Percentiles rank a stretch among this genome's conserved stretches.
Conservation (phyloP, 371 early-diverging fungal genomes). For the Scutellospora calospora region DNA sequence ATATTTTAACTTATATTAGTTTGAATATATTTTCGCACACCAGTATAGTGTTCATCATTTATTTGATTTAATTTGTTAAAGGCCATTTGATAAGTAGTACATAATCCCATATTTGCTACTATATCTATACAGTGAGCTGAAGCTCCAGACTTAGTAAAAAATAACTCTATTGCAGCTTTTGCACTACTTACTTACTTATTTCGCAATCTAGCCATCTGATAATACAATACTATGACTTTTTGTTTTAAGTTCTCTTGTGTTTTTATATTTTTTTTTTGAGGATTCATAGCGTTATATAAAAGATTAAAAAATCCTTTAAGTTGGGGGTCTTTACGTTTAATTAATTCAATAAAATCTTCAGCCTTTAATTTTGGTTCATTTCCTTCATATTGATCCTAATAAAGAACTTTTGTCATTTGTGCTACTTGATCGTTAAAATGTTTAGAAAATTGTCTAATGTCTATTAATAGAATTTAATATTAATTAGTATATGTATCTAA, state of each 20-base stretch:
- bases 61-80: not conserved
- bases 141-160: not conserved
- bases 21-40: not conserved
- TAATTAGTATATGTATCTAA: no score
- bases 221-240: not conserved
- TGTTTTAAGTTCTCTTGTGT: not conserved
- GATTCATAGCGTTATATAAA: constrained; percentile 12
- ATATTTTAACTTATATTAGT: not conserved
- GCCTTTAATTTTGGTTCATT: not conserved
- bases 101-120: not conserved
- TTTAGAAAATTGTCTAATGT: not conserved
- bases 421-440: not conserved
- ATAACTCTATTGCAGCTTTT: not conserved
- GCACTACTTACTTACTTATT: no score
- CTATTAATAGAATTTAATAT: not conserved
- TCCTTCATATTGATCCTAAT: not conserved
- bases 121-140: not conserved
- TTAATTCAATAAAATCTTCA: not conserved
- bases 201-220: not conserved
- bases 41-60: not conserved
- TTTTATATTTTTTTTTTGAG: not conserved
- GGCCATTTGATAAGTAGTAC: not conserved
- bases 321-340: not conserved
- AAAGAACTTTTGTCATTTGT: not conserved
- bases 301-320: not conserved